Conservation (phyloP, 1,284 basidiomycete species). For the Vanrija humicola region DNA sequence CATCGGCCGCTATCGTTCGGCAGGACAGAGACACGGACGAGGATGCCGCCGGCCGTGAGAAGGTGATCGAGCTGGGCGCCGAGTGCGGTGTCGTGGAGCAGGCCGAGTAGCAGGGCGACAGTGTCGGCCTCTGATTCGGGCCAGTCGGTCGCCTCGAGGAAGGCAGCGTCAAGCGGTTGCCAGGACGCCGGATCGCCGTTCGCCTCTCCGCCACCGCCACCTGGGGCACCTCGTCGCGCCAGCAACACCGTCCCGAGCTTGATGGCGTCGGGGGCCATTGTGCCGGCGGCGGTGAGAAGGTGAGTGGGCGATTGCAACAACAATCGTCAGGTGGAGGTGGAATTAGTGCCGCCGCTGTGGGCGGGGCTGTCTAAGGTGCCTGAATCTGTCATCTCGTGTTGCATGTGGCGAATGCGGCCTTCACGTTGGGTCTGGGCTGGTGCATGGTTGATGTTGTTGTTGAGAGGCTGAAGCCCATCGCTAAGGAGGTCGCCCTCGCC, state of each 20-base stretch:
- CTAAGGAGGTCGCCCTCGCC: too few relatives aligned
- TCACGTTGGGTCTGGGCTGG: too few relatives aligned
- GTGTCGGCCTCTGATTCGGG: not conserved
- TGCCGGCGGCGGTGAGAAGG: not conserved
- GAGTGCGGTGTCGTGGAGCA: not conserved
- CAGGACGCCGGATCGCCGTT: not conserved
- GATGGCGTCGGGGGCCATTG: not conserved
- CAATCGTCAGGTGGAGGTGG: too few relatives aligned
- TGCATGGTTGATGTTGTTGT: too few relatives aligned
- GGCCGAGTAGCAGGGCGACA: not conserved
- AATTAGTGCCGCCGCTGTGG: too few relatives aligned
- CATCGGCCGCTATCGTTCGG: not conserved
- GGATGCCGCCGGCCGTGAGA: not conserved
- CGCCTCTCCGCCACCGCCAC: not conserved
- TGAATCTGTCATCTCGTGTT: too few relatives aligned
- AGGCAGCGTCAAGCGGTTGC: not conserved
- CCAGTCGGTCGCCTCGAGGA: not conserved
- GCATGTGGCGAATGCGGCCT: too few relatives aligned
- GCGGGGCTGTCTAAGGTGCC: too few relatives aligned
- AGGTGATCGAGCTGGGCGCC: not conserved
- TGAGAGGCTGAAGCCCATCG: too few relatives aligned
- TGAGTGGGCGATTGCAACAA: too few relatives aligned
- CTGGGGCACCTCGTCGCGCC: not conserved
- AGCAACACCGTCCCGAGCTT: slow-evolving; percentile 4
- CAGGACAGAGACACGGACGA: not conserved